A percentile compares a stretch with the other conserved stretches of the same genome.
phyloP scores from a whole-genome alignment of 148 eudicot genomes.

The Mesembryanthemum crystallinum region DNA sequence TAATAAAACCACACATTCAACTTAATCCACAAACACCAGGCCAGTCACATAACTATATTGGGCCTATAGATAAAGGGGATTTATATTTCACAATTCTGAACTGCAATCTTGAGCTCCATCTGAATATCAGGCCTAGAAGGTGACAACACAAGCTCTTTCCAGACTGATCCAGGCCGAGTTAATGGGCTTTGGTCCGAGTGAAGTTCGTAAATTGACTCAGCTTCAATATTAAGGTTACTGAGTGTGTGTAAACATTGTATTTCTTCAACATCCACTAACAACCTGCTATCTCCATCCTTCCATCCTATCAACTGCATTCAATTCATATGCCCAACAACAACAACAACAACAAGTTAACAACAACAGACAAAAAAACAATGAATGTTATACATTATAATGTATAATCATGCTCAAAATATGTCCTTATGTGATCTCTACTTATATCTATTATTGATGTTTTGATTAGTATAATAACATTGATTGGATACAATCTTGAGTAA shows the following conservation, averaged over 20 bases:
- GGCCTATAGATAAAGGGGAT: neutral
- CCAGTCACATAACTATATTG: neutral
- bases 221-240: constrained; percentile 60
- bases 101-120: constrained; percentile 45
- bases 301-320: constrained; percentile 73
- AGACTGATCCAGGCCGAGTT: constrained; percentile 46
- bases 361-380: too few relatives aligned
- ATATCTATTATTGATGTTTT: too few relatives aligned
- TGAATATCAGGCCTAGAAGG: constrained; percentile 50
- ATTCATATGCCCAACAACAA: too few relatives aligned
- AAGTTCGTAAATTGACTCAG: constrained; percentile 72
- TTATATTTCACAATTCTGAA: constrained; percentile 37
- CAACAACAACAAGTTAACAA: too few relatives aligned
- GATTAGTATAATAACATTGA: too few relatives aligned
- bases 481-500: too few relatives aligned
- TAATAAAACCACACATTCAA: too few relatives aligned
- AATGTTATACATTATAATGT: too few relatives aligned
- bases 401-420: too few relatives aligned
- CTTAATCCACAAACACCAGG: too few relatives aligned
- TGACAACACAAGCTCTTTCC: constrained; percentile 59
- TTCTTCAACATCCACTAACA: constrained; percentile 66
- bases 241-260: constrained; percentile 46
- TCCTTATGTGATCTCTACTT: too few relatives aligned
- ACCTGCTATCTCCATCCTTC: constrained; percentile 67
- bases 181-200: constrained; percentile 30